Base-by-base conservation (phyloP, 139 green algal genomes). In the Chlorella sp. region DNA sequence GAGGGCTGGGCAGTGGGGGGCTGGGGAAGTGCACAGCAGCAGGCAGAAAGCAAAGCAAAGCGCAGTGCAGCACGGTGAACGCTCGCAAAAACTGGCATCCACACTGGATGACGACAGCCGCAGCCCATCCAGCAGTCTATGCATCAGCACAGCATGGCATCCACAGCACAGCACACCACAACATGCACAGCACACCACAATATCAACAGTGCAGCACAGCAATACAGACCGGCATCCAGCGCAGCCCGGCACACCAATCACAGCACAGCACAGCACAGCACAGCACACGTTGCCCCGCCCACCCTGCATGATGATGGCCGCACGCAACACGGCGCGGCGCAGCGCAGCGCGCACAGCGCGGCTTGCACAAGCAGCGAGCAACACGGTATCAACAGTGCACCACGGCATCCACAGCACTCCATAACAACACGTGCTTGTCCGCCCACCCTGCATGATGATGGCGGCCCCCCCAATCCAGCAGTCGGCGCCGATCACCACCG, bases 401-500 rank as follows among this genome's bases (percentile, higher is more conserved):
- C 30, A 18, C 36, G 28, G 60, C 83, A 64, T 2, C n/a, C 57
- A 11, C 39, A 69, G 30, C 14, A 37, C 3, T 21, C 11, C 3
- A 21, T 39, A 14, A 32, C 32, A 73, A 57, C n/a, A 0, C 24
- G 19, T 30, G 37, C 4, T 11, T 24, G 19, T 7, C 9, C 2
- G 37, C 81, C 3, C 64, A 79, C 78, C 78, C 24, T 61, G 88
- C 73, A 95, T 86, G 39, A 95, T 86, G 16, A 94, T 92, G 2
- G 83, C 92, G 4, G 71, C 77, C 24, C 93, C 93, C 22, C 92
- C 94, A 5, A 95, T 79, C 91, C 93, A 95, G 30, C 42, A 61
- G 84, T 95, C 88, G 36, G 92, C 87, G 15, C 93, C 93, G 42
- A 95, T 93, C 16, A 40, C 93, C 68, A 95, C 91, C 15, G 89